Evolutionary conservation across 179 eudicot species (phyloP).

Genomic region (Monotropa hypopitys): DNA sequence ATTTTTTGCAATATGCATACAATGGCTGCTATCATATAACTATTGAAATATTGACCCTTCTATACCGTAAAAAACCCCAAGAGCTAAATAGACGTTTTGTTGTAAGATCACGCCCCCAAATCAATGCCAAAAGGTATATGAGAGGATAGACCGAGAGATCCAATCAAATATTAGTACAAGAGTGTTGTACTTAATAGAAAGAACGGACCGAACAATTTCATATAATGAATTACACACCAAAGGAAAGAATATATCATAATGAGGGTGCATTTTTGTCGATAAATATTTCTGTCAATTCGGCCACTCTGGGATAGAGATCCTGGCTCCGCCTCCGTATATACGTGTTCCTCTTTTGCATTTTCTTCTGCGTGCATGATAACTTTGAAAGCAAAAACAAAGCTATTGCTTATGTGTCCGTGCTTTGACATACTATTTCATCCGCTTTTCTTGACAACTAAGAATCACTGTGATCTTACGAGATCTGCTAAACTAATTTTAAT

Average conservation of each 20-base stretch:
- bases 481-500: neutral
- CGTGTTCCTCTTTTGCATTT: neutral
- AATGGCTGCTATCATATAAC: too few species aligned
- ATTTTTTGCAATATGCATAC: too few species aligned
- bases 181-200: neutral
- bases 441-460: neutral
- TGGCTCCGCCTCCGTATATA: neutral
- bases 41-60: too few species aligned
- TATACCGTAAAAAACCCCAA: too few species aligned
- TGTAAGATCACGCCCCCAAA: too few species aligned
- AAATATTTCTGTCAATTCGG: neutral
- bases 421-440: neutral
- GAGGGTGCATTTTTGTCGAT: neutral
- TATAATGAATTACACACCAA: neutral
- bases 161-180: too few species aligned
- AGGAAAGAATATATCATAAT: neutral
- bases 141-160: too few species aligned
- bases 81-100: too few species aligned
- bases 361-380: neutral
- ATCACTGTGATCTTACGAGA: neutral
- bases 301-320: neutral
- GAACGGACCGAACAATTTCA: neutral
- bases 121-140: too few species aligned
- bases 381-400: neutral
- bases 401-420: neutral